Conservation (phyloP, 148 eudicot species). For the Nepenthes gracilis region DNA sequence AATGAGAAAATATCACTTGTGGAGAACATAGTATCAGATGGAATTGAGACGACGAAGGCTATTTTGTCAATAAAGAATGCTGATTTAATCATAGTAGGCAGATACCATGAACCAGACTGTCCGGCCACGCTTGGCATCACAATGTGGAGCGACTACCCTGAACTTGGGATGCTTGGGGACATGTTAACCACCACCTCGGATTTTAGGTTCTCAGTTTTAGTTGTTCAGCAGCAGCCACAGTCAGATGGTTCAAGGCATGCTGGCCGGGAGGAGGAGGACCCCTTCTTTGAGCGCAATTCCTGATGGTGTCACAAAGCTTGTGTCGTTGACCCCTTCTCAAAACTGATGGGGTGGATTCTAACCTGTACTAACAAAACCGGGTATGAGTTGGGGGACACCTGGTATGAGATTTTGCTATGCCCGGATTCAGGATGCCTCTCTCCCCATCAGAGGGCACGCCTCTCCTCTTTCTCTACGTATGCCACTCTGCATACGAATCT, state of each 20-base stretch:
- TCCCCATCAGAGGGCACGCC: too few relatives aligned
- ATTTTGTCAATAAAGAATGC: slow-evolving; percentile 13
- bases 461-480: too few relatives aligned
- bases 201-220: slow-evolving; percentile 17
- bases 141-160: slow-evolving; percentile 22
- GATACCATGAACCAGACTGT: slow-evolving; percentile 26
- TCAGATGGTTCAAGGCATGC: neutral
- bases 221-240: slow-evolving; percentile 21
- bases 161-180: slow-evolving; percentile 23
- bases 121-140: slow-evolving; percentile 17
- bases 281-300: neutral
- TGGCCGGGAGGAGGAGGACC: neutral
- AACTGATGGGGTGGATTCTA: too few relatives aligned
- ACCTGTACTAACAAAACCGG: too few relatives aligned
- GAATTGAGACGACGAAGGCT: slow-evolving; percentile 21
- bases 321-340: too few relatives aligned
- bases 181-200: slow-evolving; percentile 15
- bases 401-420: too few relatives aligned
- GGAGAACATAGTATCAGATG: slow-evolving; percentile 13
- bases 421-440: too few relatives aligned
- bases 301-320: too few relatives aligned
- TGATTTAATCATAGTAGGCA: slow-evolving; percentile 23
- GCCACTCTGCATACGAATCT: too few relatives aligned
- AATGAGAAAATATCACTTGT: slow-evolving; percentile 6
- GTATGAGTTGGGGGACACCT: too few relatives aligned